Evolutionary conservation across 148 eudicot genomes (phyloP).

Genomic region (Heliosperma pusillum): DNA sequence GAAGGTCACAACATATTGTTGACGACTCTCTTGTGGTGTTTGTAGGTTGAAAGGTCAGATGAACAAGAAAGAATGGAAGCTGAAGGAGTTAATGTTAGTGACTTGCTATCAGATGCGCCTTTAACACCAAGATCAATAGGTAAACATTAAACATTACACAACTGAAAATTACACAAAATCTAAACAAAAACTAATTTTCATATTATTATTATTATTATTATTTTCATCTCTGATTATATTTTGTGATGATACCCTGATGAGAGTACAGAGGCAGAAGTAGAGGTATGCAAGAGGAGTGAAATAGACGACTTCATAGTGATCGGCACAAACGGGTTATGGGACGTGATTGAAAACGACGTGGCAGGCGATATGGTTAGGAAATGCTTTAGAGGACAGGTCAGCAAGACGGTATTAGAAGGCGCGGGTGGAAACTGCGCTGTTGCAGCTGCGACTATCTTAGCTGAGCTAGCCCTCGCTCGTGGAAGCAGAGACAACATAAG

Average conservation of each 20-base stretch:
- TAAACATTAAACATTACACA: not conserved
- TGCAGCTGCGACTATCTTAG: slow-evolving; percentile 38
- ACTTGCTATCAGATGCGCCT: slow-evolving; percentile 30
- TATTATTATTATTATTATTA: too few species aligned
- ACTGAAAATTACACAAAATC: too few species aligned
- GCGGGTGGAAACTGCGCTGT: slow-evolving; percentile 18
- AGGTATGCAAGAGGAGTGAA: slow-evolving; percentile 25
- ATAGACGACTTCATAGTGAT: slow-evolving; percentile 43
- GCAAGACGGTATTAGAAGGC: slow-evolving; percentile 15
- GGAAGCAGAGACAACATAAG: slow-evolving; percentile 50
- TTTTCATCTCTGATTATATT: not conserved
- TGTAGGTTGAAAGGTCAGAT: slow-evolving; percentile 38
- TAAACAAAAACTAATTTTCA: too few species aligned
- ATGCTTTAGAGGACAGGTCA: slow-evolving; percentile 29
- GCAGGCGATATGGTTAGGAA: slow-evolving; percentile 41
- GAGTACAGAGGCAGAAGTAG: slow-evolving; percentile 39
- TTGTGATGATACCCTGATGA: not conserved
- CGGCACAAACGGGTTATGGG: slow-evolving; percentile 55
- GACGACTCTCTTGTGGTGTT: not conserved
- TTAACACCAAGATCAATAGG: slow-evolving; percentile 43
- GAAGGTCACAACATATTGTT: too few species aligned
- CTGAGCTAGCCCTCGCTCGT: slow-evolving; percentile 43
- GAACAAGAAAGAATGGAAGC: slow-evolving; percentile 33
- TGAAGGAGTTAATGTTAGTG: slow-evolving; percentile 31
- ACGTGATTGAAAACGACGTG: slow-evolving; percentile 40